phyloP scores from a whole-genome alignment of 805 yeast genomes.

The Starmerella etchellsii region DNA sequence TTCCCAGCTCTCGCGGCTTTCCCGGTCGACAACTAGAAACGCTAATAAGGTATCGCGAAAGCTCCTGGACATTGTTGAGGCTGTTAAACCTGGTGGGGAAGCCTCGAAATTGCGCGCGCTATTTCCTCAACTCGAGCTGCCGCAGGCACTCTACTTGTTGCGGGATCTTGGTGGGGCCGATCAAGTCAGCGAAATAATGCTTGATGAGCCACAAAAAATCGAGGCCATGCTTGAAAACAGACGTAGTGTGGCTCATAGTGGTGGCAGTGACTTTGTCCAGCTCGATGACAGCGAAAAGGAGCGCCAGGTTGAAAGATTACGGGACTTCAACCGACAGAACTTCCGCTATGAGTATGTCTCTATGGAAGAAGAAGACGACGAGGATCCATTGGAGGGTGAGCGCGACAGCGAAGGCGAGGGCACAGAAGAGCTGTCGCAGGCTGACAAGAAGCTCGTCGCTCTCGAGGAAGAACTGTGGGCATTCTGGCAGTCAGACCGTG shows the following conservation, averaged over 20 bases:
- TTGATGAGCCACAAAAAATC: constrained; percentile 47
- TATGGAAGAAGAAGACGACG: constrained; percentile 8
- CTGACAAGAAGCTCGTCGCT: constrained; percentile 39
- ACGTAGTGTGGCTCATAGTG: constrained; percentile 12
- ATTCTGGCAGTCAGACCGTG: constrained; percentile 31
- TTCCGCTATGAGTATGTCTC: constrained; percentile 40
- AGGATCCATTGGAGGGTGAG: constrained; percentile 29
- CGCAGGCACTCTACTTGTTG: constrained; percentile 40
- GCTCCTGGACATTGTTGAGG: background rate
- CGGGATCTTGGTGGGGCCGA: constrained; percentile 39
- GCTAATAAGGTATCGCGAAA: background rate
- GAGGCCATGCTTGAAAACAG: constrained; percentile 23
- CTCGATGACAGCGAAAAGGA: constrained; percentile 18
- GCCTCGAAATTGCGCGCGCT: constrained; percentile 23
- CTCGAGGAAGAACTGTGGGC: constrained; percentile 15
- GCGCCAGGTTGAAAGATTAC: constrained; percentile 9
- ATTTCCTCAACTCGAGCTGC: constrained; percentile 48
- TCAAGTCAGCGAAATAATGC: constrained; percentile 40
- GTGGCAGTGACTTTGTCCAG: background rate
- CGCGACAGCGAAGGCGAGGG: constrained; percentile 60
- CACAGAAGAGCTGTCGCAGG: constrained; percentile 23
- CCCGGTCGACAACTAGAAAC: background rate
- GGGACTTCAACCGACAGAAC: constrained; percentile 20
- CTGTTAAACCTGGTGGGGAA: constrained; percentile 5
- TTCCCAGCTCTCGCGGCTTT: background rate